phyloP scores from a whole-genome alignment of 257 asterid species.

The Solanum ahanhuiri region DNA sequence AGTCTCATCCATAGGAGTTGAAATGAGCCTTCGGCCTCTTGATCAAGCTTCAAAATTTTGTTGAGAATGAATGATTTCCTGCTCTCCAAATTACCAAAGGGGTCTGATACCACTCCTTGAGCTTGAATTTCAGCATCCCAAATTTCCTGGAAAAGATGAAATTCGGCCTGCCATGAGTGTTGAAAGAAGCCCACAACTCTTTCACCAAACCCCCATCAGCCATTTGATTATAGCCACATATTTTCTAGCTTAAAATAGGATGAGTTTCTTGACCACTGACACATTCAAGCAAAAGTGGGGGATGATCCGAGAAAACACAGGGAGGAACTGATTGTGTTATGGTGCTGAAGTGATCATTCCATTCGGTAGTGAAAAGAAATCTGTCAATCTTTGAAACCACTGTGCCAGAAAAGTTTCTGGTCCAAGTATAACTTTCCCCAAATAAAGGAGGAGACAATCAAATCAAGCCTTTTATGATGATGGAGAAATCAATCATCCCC shows the following conservation, averaged over 20 bases:
- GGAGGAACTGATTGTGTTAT: too few species aligned
- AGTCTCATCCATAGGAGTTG: neutral
- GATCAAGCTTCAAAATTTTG: neutral
- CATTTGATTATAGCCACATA: neutral
- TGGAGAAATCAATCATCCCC: too few species aligned
- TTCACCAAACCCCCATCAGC: neutral
- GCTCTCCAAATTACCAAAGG: neutral
- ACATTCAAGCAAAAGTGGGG: neutral
- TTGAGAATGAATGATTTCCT: neutral
- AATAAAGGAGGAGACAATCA: too few species aligned
- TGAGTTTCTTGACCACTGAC: neutral
- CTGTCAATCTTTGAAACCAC: too few species aligned
- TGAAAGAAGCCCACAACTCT: neutral
- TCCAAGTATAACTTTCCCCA: too few species aligned
- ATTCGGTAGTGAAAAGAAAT: too few species aligned
- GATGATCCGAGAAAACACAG: neutral
- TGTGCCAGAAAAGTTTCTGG: too few species aligned
- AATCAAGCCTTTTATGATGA: too few species aligned
- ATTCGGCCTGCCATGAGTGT: neutral
- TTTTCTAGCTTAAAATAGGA: neutral
- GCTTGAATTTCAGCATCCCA: neutral
- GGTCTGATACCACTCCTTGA: neutral
- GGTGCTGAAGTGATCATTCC: too few species aligned
- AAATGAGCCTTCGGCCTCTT: neutral
- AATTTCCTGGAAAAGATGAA: neutral